Percentiles rank a stretch among this genome's conserved stretches.
Conservation (phyloP, 257 asterid species). For the Striga asiatica region DNA sequence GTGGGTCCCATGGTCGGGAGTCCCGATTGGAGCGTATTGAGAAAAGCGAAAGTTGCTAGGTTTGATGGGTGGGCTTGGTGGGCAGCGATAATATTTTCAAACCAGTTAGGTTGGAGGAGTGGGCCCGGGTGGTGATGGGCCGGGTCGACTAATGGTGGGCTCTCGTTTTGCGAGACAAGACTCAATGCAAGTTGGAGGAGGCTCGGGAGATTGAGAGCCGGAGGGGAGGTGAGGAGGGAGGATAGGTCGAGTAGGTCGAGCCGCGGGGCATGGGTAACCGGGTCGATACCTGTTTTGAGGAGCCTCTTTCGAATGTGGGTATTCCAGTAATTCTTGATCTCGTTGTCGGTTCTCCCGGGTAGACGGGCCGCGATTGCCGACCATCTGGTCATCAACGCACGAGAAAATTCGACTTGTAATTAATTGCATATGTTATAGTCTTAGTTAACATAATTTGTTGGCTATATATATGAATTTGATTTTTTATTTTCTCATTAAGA, state of each 20-base stretch:
- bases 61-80: constrained; percentile 30
- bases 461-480: too few relatives aligned
- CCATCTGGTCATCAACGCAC: constrained; percentile 40
- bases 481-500: too few relatives aligned
- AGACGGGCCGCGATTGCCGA: constrained; percentile 74
- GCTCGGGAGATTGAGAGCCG: constrained; percentile 38
- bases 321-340: constrained; percentile 84
- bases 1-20: constrained; percentile 19
- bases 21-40: constrained; percentile 19
- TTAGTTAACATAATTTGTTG: too few relatives aligned
- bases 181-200: constrained; percentile 44
- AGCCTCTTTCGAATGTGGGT: constrained; percentile 74
- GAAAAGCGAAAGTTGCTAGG: constrained; percentile 18
- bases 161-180: constrained; percentile 34
- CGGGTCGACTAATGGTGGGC: constrained; percentile 23
- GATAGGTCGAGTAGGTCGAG: constrained; percentile 58
- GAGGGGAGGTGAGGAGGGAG: constrained; percentile 44
- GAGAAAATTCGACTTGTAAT: not conserved
- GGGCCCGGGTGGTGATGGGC: constrained; percentile 21
- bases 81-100: constrained; percentile 26
- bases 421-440: too few relatives aligned
- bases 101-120: constrained; percentile 28
- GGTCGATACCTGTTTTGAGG: constrained; percentile 63
- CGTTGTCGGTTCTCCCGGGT: constrained; percentile 82
- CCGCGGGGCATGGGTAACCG: constrained; percentile 77